A percentile compares a stretch with the other conserved stretches of the same genome.
phyloP scores from a whole-genome alignment of 805 yeast genomes.

The Komagataella phaffii region DNA sequence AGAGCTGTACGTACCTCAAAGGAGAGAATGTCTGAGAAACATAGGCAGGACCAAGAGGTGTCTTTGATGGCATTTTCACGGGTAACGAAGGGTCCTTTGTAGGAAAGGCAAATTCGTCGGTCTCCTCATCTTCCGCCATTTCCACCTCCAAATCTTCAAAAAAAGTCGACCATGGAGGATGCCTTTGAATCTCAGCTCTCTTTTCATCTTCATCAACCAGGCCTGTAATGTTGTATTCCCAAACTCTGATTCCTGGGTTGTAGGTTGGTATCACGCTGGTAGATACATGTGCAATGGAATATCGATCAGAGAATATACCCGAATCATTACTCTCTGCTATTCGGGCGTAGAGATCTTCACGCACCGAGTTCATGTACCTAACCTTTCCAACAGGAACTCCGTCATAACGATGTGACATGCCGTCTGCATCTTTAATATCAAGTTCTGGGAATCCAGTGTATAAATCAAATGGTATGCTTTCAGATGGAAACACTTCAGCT shows the following conservation, averaged over 20 bases:
- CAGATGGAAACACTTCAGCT: not conserved
- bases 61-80: conserved; percentile 36
- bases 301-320: conserved; percentile 38
- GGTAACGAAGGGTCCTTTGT: conserved; percentile 48
- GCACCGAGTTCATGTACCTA: conserved; percentile 41
- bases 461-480: not conserved
- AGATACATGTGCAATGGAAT: conserved; percentile 54
- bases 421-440: conserved; percentile 9
- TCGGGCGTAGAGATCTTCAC: conserved; percentile 37
- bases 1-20: conserved; percentile 58
- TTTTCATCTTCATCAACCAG: conserved; percentile 15
- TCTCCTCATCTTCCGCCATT: conserved; percentile 17
- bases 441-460: conserved; percentile 4
- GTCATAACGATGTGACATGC: conserved; percentile 24
- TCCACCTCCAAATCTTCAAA: conserved; percentile 32
- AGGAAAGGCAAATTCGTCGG: conserved; percentile 8
- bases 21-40: conserved; percentile 63
- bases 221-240: conserved; percentile 72
- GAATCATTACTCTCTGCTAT: conserved; percentile 30
- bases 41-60: conserved; percentile 66
- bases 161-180: conserved; percentile 46
- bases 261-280: conserved; percentile 77
- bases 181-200: conserved; percentile 5
- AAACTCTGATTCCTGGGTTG: conserved; percentile 70
- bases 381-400: conserved; percentile 61